phyloP scores from a whole-genome alignment of 305 asterid genomes.

The Fraxinus sp. region DNA sequence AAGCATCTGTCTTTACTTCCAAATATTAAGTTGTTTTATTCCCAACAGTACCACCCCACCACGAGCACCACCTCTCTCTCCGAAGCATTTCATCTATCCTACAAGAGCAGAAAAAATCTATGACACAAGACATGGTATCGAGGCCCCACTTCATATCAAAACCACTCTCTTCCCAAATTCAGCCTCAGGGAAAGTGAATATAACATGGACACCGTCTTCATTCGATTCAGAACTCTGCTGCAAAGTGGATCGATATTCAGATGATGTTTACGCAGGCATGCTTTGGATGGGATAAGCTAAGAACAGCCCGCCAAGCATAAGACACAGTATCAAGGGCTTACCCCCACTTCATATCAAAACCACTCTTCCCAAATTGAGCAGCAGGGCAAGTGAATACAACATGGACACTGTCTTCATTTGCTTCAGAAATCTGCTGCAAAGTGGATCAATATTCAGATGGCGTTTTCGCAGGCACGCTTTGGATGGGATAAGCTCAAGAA shows the following conservation, averaged over 20 bases:
- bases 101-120: neutral
- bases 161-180: neutral
- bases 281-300: neutral
- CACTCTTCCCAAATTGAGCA: neutral
- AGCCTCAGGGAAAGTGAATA: neutral
- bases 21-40: neutral
- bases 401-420: neutral
- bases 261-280: neutral
- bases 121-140: neutral
- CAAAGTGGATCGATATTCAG: neutral
- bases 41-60: neutral
- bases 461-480: neutral
- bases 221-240: neutral
- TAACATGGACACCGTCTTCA: neutral
- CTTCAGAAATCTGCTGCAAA: neutral
- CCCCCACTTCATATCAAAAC: neutral
- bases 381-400: neutral
- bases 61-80: too few relatives aligned
- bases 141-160: neutral
- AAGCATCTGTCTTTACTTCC: neutral
- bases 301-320: neutral
- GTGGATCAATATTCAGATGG: neutral
- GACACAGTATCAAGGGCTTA: neutral
- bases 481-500: neutral
- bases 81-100: neutral